Percentiles rank a stretch among this genome's conserved stretches.
Evolutionary conservation across 257 asterid species (phyloP).

Genomic region (Capsicum pubescens): DNA sequence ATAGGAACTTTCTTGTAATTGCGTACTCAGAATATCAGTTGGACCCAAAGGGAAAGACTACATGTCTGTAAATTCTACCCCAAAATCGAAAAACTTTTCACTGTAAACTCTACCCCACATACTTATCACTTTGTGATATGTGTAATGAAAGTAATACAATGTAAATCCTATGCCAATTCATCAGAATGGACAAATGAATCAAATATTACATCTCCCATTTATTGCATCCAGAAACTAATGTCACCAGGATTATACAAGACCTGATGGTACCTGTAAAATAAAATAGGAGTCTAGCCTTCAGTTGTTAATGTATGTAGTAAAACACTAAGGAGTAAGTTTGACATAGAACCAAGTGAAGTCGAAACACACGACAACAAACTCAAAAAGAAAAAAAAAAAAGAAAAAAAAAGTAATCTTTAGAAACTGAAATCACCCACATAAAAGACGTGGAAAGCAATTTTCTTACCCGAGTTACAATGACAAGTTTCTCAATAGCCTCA

Average conservation of each 20-base stretch:
- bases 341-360: not conserved
- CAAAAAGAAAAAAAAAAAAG: too few species aligned
- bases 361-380: not conserved
- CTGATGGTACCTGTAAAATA: slow-evolving; percentile 21
- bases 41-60: not conserved
- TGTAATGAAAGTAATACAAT: slow-evolving; percentile 12
- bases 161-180: not conserved
- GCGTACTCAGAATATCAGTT: not conserved
- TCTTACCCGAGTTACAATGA: slow-evolving; percentile 84
- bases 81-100: not conserved
- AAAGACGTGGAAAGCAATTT: slow-evolving; percentile 8
- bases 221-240: slow-evolving; percentile 8
- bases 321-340: slow-evolving; percentile 10
- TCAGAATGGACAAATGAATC: not conserved
- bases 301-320: slow-evolving; percentile 12
- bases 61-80: not conserved
- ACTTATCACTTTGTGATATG: not conserved
- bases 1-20: not conserved
- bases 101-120: not conserved
- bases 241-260: slow-evolving; percentile 21
- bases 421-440: slow-evolving; percentile 11
- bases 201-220: not conserved
- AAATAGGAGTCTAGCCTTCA: slow-evolving; percentile 21
- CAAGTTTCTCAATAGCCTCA: slow-evolving; percentile 78
- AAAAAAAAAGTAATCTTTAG: not conserved